These are phyloP conservation scores for Zygoascus hellenicus DNA, from an alignment of 1,139 yeast species.

Conservation along the genomic window DNA sequence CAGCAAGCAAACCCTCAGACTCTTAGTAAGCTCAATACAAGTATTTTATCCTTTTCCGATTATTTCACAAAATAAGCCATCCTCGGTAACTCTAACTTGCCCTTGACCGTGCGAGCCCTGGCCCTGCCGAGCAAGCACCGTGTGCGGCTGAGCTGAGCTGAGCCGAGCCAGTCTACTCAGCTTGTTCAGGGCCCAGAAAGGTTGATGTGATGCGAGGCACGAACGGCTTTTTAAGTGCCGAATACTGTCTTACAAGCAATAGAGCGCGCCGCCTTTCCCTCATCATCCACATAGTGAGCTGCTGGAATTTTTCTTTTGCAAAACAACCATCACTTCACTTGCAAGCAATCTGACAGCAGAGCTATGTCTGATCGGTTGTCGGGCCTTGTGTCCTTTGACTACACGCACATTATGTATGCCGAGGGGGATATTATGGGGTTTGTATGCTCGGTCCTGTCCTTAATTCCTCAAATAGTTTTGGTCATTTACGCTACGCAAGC, in stretches of 20 bases:
- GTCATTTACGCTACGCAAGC: conserved; percentile 83
- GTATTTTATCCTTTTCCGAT: too few species aligned
- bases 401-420: conserved; percentile 73
- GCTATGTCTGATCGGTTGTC: not conserved
- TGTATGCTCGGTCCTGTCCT: conserved; percentile 63
- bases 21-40: not conserved
- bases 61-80: too few species aligned
- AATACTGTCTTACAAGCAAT: too few species aligned
- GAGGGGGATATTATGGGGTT: conserved; percentile 59
- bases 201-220: too few species aligned
- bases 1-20: not conserved
- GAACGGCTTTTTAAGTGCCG: too few species aligned
- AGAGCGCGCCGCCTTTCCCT: not conserved
- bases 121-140: too few species aligned
- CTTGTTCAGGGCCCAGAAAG: too few species aligned
- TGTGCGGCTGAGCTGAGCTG: too few species aligned
- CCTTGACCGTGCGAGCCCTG: too few species aligned
- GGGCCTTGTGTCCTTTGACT: conserved; percentile 17
- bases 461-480: conserved; percentile 76
- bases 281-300: not conserved
- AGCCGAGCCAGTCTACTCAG: too few species aligned
- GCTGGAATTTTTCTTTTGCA: too few species aligned
- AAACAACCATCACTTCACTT: not conserved
- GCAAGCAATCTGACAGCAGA: not conserved
- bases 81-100: too few species aligned